Evolutionary conservation across 192 early-diverging fungal genomes (phyloP).

Genomic region (Entomortierella parvispora): DNA sequence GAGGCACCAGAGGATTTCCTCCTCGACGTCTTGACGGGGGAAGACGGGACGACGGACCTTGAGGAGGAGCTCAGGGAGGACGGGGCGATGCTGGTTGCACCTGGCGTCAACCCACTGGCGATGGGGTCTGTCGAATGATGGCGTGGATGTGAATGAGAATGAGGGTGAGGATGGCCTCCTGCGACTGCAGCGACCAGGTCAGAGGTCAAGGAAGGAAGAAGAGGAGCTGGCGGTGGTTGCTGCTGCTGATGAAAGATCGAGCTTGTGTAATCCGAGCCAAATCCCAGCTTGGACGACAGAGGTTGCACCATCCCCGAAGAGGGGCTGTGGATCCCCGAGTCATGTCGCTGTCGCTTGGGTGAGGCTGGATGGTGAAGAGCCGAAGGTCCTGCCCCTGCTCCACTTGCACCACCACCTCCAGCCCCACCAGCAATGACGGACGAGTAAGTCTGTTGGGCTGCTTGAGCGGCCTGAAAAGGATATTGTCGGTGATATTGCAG

Average conservation of each 20-base stretch:
- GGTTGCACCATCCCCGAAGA: no score
- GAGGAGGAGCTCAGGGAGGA: no score
- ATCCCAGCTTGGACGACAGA: no score
- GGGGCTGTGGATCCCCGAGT: conserved; percentile 8
- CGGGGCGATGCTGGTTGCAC: no score
- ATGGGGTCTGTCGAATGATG: no score
- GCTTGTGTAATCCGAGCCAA: no score
- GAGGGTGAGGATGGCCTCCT: neutral
- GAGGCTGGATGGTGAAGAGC: conserved; percentile 8
- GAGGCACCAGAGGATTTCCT: no score
- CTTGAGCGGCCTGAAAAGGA: neutral
- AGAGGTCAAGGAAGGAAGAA: conserved; percentile 10
- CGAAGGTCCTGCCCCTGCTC: neutral
- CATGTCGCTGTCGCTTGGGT: conserved; percentile 21
- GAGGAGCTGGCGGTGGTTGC: conserved; percentile 7
- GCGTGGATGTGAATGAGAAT: conserved; percentile 3
- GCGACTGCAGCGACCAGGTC: neutral
- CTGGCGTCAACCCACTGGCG: no score
- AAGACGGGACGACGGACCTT: no score
- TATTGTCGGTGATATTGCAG: conserved; percentile 1
- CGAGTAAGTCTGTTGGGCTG: neutral
- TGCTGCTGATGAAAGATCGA: conserved; percentile 12
- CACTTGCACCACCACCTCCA: neutral
- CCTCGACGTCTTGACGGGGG: no score
- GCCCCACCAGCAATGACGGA: neutral